A percentile compares a stretch with the other conserved stretches of the same genome.
Conservation (phyloP, 345 rosid genomes). For the Turnera subulata region DNA sequence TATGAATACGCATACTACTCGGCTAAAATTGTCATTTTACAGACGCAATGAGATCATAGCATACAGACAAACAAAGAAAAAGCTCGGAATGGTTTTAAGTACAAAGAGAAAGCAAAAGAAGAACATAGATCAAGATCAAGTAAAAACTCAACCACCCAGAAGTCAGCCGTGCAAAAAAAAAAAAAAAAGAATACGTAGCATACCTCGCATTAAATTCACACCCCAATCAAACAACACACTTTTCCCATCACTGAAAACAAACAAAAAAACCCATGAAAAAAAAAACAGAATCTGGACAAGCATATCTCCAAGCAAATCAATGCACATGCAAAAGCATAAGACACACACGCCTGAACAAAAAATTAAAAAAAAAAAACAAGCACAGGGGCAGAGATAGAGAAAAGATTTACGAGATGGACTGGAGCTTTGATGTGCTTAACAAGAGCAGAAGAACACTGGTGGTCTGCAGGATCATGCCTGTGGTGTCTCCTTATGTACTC, state of each 20-base stretch:
- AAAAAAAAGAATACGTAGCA: not conserved
- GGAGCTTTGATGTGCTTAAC: slow-evolving; percentile 88
- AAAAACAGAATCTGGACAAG: not conserved
- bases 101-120: not conserved
- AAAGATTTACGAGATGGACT: slow-evolving; percentile 63
- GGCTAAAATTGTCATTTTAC: no score
- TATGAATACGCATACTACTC: no score
- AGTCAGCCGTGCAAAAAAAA: no score
- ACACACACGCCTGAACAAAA: not conserved
- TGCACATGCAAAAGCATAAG: not conserved
- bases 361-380: slow-evolving; percentile 7
- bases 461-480: slow-evolving; percentile 46
- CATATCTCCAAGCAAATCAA: not conserved
- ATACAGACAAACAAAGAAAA: not conserved
- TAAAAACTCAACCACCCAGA: no score
- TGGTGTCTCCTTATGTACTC: slow-evolving; percentile 63
- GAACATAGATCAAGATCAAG: slow-evolving; percentile 25
- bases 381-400: slow-evolving; percentile 24
- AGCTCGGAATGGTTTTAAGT: not conserved
- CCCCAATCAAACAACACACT: no score
- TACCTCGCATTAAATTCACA: not conserved
- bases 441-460: slow-evolving; percentile 84
- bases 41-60: not conserved
- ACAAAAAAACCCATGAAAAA: not conserved
- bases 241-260: not conserved